Percentiles rank a stretch among this genome's conserved stretches.
Conservation (phyloP, 192 early-diverging fungal species). For the Chytriomyces sp. region DNA sequence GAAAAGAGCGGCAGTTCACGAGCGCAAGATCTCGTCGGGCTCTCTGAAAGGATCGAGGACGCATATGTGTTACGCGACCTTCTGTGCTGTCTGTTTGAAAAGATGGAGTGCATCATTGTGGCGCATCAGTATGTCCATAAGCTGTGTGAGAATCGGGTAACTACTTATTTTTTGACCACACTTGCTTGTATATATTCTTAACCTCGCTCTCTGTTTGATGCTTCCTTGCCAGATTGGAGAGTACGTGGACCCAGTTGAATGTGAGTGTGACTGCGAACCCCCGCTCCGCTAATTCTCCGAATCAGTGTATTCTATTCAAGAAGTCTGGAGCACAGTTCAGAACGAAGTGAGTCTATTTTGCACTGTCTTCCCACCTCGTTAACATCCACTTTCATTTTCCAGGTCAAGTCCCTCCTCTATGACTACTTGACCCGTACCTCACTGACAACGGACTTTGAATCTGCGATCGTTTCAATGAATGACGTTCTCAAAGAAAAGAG, state of each 20-base stretch:
- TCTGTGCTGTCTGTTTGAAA: conserved; percentile 43
- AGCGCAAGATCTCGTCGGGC: conserved; percentile 40
- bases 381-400: background rate
- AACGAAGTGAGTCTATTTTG: conserved; percentile 43
- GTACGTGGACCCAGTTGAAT: background rate
- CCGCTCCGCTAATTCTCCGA: background rate
- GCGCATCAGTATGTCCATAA: conserved; percentile 44
- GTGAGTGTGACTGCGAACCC: background rate
- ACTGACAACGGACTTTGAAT: conserved; percentile 28
- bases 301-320: conserved; percentile 51
- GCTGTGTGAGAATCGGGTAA: conserved; percentile 27
- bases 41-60: conserved; percentile 26
- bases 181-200: background rate
- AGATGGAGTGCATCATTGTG: conserved; percentile 48
- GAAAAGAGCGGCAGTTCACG: background rate
- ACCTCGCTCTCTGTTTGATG: background rate
- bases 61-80: conserved; percentile 38
- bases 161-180: background rate
- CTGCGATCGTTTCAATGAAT: conserved; percentile 46
- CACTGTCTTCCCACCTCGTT: background rate
- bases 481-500: conserved; percentile 53
- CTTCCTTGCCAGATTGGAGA: conserved; percentile 18
- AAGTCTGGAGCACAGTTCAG: conserved; percentile 59
- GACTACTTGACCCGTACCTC: conserved; percentile 55
- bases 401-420: conserved; percentile 59